Percentiles rank a stretch among this genome's conserved stretches.
phyloP scores from a whole-genome alignment of 2,329 filamentous ascomycete genomes.

The Geosmithia putterillii region DNA sequence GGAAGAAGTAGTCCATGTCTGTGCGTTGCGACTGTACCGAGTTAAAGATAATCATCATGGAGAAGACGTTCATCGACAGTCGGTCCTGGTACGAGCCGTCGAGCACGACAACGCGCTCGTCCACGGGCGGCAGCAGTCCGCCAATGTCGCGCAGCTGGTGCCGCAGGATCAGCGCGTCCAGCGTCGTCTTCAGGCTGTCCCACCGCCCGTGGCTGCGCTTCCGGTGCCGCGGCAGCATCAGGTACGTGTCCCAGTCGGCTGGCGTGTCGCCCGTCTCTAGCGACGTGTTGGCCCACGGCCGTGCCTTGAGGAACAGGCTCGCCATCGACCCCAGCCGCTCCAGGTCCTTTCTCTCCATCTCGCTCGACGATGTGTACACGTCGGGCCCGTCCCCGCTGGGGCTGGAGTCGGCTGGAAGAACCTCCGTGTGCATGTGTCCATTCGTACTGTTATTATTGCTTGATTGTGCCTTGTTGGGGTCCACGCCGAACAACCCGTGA shows the following conservation, averaged over 20 bases:
- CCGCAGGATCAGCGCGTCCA: slow-evolving; percentile 74
- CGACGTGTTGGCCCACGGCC: slow-evolving; percentile 62
- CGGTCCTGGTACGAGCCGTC: slow-evolving; percentile 79
- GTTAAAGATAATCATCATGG: slow-evolving; percentile 75
- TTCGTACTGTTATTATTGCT: not conserved
- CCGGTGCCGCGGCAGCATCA: slow-evolving; percentile 46
- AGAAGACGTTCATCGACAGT: slow-evolving; percentile 71
- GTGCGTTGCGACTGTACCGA: slow-evolving; percentile 76
- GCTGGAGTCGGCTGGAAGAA: not conserved
- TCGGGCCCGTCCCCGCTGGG: slow-evolving; percentile 13
- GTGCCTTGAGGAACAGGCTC: slow-evolving; percentile 59
- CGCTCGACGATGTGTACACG: slow-evolving; percentile 13
- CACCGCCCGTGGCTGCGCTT: slow-evolving; percentile 41
- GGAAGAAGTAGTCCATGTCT: slow-evolving; percentile 82
- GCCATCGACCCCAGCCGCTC: slow-evolving; percentile 55
- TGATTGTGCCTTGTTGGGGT: not conserved
- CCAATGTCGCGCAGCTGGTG: slow-evolving; percentile 63
- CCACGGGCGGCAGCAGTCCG: slow-evolving; percentile 55
- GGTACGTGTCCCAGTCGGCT: slow-evolving; percentile 62
- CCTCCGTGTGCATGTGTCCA: not conserved
- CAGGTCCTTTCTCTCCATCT: slow-evolving; percentile 50
- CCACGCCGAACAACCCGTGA: slow-evolving; percentile 60
- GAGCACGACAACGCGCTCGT: slow-evolving; percentile 59
- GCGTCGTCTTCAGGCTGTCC: slow-evolving; percentile 51
- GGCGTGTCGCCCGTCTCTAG: slow-evolving; percentile 39